phyloP scores from a whole-genome alignment of 768 basidiomycete species.

The Suillus variegatus region DNA sequence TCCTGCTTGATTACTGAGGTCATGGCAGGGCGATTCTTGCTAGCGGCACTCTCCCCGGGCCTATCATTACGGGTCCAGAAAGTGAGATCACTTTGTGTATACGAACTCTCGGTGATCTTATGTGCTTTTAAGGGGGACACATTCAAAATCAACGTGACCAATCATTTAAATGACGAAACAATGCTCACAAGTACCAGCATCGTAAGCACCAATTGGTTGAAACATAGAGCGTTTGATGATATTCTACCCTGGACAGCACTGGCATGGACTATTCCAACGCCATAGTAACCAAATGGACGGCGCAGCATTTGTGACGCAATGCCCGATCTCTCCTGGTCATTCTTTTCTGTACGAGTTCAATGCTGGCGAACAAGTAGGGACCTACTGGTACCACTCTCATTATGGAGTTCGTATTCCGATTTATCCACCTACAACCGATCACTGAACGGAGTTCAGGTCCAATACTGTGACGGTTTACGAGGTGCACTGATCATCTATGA shows the following conservation, averaged over 20 bases:
- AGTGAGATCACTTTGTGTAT: not conserved
- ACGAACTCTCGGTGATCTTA: not conserved
- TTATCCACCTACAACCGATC: not conserved
- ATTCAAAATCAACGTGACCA: not conserved
- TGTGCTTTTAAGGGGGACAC: not conserved
- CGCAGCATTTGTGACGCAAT: not conserved
- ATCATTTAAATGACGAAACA: not conserved
- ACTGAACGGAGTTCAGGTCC: conserved; percentile 18
- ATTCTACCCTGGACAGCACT: not conserved
- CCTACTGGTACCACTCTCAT: conserved; percentile 1
- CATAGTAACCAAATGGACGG: not conserved
- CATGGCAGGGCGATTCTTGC: not conserved
- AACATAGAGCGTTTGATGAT: not conserved
- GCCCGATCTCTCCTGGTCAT: not conserved
- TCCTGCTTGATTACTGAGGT: not conserved
- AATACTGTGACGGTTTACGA: conserved; percentile 59
- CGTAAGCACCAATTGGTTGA: not conserved
- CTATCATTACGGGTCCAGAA: not conserved
- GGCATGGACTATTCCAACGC: not conserved
- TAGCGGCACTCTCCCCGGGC: not conserved
- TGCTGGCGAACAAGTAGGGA: not conserved
- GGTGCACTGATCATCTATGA: conserved; percentile 52
- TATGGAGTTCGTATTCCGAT: not conserved
- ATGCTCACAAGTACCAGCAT: not conserved
- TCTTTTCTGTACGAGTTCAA: not conserved